Percentiles rank a stretch among this genome's conserved stretches.
Evolutionary conservation across 1,284 basidiomycete genomes (phyloP).

Genomic region (Cutaneotrichosporon daszewskae): DNA sequence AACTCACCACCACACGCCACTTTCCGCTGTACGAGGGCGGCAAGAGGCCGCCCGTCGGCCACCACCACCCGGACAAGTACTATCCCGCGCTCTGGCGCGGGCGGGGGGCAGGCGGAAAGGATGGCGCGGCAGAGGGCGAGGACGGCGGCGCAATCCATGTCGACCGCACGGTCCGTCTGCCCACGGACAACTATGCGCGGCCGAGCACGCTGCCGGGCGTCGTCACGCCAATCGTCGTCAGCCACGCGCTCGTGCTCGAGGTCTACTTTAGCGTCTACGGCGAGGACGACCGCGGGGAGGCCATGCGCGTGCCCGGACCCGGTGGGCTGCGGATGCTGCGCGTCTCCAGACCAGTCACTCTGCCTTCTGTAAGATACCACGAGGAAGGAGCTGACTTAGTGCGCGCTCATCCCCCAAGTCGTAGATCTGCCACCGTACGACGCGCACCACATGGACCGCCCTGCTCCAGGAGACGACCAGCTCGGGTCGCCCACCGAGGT

Average conservation of each 20-base stretch:
- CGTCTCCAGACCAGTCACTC: conserved; percentile 30
- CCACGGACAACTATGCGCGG: conserved; percentile 31
- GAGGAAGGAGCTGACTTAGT: conserved; percentile 1
- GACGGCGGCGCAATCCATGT: conserved; percentile 13
- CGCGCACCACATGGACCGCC: neutral
- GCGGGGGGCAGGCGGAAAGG: conserved; percentile 9
- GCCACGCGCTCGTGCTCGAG: conserved; percentile 37
- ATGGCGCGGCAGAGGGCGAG: conserved; percentile 10
- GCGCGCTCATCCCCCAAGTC: conserved; percentile 15
- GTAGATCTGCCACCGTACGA: conserved; percentile 14
- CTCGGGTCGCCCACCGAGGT: neutral
- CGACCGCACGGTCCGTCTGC: conserved; percentile 25
- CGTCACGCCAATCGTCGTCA: conserved; percentile 43
- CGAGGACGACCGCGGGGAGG: conserved; percentile 22
- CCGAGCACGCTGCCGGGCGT: conserved; percentile 29
- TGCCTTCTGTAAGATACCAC: conserved; percentile 25
- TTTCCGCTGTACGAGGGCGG: conserved; percentile 18
- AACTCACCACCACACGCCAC: conserved; percentile 9
- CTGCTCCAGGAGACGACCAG: neutral
- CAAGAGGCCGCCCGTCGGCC: conserved; percentile 12
- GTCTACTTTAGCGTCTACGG: conserved; percentile 44
- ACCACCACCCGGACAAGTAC: conserved; percentile 15
- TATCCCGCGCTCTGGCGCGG: conserved; percentile 27
- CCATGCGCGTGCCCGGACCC: conserved; percentile 21
- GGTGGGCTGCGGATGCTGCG: conserved; percentile 40